Evolutionary conservation across 305 asterid genomes (phyloP).

Genomic region (Solanum hybrid): DNA sequence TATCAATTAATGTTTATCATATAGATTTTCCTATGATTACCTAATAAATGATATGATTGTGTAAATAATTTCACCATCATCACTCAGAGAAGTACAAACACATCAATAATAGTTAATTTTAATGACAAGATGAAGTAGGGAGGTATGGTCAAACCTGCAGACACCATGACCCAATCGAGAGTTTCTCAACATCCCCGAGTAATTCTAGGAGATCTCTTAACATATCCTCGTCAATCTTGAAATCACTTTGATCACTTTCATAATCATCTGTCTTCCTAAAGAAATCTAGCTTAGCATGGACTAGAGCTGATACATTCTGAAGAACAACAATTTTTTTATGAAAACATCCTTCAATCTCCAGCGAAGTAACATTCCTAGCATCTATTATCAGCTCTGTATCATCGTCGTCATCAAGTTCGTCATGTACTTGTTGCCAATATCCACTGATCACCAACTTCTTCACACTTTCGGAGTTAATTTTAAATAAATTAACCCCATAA

Average conservation of each 20-base stretch:
- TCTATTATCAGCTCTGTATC: not conserved
- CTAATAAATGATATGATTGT: not conserved
- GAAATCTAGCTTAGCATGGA: not conserved
- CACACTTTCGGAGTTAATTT: not conserved
- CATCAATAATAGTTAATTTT: not conserved
- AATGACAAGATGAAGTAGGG: not conserved
- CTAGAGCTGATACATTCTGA: not conserved
- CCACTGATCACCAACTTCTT: not conserved
- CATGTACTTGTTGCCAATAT: not conserved
- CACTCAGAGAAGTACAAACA: not conserved
- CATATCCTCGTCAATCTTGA: not conserved
- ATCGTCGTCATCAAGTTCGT: not conserved
- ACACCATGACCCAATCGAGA: not conserved
- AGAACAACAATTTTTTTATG: not conserved
- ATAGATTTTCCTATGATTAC: not conserved
- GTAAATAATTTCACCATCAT: not conserved
- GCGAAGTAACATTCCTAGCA: not conserved
- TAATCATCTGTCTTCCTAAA: not conserved
- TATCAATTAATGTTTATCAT: not conserved
- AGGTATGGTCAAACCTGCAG: not conserved
- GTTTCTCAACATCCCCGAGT: not conserved
- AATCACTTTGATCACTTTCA: not conserved
- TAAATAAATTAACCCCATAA: not conserved
- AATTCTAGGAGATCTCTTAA: not conserved
- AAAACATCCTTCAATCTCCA: not conserved